Conservation (phyloP, 257 asterid species). For the Scutellaria baicalensis region DNA sequence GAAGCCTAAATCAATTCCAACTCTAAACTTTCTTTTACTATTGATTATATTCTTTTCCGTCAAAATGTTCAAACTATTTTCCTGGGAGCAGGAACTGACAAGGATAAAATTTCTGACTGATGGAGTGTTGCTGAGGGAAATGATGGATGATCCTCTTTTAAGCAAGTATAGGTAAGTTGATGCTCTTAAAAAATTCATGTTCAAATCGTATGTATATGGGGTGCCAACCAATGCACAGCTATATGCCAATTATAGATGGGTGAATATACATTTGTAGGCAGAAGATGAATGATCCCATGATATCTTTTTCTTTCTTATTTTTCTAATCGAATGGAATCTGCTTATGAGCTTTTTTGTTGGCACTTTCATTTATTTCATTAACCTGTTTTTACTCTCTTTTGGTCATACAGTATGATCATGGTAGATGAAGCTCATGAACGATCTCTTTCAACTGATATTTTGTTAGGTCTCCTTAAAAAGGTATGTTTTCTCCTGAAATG, state of each 20-base stretch:
- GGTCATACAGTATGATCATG: conserved; percentile 72
- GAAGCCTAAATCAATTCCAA: no score
- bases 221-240: not conserved
- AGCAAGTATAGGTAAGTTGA: conserved; percentile 79
- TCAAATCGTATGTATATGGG: not conserved
- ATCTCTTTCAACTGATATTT: conserved; percentile 88
- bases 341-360: not conserved
- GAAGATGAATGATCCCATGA: not conserved
- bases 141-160: conserved; percentile 98
- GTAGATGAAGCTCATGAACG: conserved; percentile 99
- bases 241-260: not conserved
- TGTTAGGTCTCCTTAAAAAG: conserved; percentile 95
- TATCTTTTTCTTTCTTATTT: not conserved
- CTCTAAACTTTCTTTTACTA: no score
- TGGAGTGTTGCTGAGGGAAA: conserved; percentile 93
- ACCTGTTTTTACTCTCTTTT: conserved; percentile 7
- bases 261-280: not conserved
- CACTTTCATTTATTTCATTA: not conserved
- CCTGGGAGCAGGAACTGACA: conserved; percentile 62
- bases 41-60: no score
- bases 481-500: conserved; percentile 23
- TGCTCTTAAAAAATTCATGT: not conserved
- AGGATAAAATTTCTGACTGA: conserved; percentile 87
- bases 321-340: not conserved
- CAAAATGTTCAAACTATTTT: no score